Evolutionary conservation across 768 basidiomycete species (phyloP), one percentile per base, ranked within the genome.

Genomic region (Porpolomopsis calyptriformis): DNA sequence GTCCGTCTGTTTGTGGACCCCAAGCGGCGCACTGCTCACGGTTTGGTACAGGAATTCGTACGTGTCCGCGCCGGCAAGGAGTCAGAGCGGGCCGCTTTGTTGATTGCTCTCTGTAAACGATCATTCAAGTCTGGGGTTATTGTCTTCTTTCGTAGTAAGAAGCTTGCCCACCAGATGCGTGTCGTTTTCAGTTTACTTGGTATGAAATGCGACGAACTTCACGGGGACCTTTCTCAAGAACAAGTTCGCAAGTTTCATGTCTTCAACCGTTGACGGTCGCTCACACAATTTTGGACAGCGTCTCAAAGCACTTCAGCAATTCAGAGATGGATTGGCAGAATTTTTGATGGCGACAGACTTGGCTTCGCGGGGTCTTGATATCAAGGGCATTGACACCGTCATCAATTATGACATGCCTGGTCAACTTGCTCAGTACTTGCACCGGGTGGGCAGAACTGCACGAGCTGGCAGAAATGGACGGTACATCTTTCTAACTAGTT

Each of bases 351-450:
- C 93, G 2, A 99, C 96, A 1, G 96, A 98, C 60, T 69, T 99
- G 27, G 96, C 96, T 25, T 87, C 92, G 46, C 81, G 92, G 49
- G 89, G 96, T 63, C 73, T 99, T 23, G 94, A 98, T 65, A 96
- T 99, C 70, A 94, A 93, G 60, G 93, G 93, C 12, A 82, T 97
- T 20, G 89, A 98, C 59, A 92, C 91, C 2, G 90, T 99, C 51
- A 92, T 99, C 61, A 99, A 99, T 64, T 98, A 93, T 60, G 96
- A 99, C 60, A 96, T 98, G 94, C 96, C 96, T 8, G 75, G 78
- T 16, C 86, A 92, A 57, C 68, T 97, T 26, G 80, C 87, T 6
- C 91, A 92, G 56, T 99, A 99, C 64, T 75, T 97, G 25, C 96
- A 99, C 62, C 85, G 96, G 49, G 94, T 98, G 19, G 96, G 96